Evolutionary conservation across 257 asterid species (phyloP).

Genomic region (Solanum pennellii): DNA sequence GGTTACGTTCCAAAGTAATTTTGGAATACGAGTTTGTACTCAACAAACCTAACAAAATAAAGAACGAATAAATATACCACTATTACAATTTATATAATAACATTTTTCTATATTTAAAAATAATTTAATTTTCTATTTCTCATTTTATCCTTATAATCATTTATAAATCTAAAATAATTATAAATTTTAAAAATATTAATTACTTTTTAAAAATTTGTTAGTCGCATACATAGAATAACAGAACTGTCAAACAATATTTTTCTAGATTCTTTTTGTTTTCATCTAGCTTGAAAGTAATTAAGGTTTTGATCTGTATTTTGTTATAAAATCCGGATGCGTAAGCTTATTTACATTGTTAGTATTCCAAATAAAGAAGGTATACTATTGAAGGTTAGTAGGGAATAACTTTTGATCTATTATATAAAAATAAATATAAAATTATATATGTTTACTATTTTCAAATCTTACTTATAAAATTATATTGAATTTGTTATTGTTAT

Average conservation of each 20-base stretch:
- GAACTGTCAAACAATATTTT: not conserved
- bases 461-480: too few relatives aligned
- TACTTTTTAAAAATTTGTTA: not conserved
- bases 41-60: not conserved
- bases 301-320: not conserved
- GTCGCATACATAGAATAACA: too few relatives aligned
- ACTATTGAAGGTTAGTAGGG: rapidly evolving
- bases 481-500: not conserved
- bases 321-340: not conserved
- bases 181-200: not conserved
- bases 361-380: not conserved
- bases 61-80: not conserved
- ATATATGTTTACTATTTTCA: too few relatives aligned
- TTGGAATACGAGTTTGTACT: not conserved
- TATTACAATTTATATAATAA: not conserved
- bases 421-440: too few relatives aligned
- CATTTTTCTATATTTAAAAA: not conserved
- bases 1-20: not conserved
- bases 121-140: not conserved
- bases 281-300: not conserved
- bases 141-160: not conserved
- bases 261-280: not conserved
- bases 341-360: not conserved
- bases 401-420: too few relatives aligned
- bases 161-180: not conserved